Percentiles rank a stretch among this genome's conserved stretches.
Evolutionary conservation across 441 rosid species (phyloP).

Genomic region (Euphorbia corollata): DNA sequence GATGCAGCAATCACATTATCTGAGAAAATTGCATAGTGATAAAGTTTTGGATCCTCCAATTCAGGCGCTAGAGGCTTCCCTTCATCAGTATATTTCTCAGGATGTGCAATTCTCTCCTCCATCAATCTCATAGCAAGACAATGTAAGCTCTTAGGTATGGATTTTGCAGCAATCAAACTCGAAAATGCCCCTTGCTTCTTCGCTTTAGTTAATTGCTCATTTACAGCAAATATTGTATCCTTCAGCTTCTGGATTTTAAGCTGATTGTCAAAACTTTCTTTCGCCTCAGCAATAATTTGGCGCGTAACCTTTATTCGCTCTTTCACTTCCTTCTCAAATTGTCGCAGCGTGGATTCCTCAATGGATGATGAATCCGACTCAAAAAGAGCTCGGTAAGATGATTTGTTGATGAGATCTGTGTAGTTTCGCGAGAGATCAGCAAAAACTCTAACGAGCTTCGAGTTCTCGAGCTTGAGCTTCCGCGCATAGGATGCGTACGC

Average conservation of each 20-base stretch:
- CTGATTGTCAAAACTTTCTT: constrained; percentile 90
- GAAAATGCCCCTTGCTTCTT: constrained; percentile 93
- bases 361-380: constrained; percentile 54
- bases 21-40: constrained; percentile 78
- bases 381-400: constrained; percentile 45
- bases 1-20: constrained; percentile 87
- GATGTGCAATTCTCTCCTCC: constrained; percentile 87
- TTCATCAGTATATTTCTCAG: constrained; percentile 65
- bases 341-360: constrained; percentile 61
- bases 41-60: constrained; percentile 72
- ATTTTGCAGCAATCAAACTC: constrained; percentile 85
- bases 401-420: constrained; percentile 72
- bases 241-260: constrained; percentile 89
- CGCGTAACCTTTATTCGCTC: constrained; percentile 85
- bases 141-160: constrained; percentile 84
- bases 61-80: constrained; percentile 54
- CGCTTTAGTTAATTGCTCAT: constrained; percentile 74
- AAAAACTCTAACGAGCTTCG: constrained; percentile 78
- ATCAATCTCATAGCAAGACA: constrained; percentile 87
- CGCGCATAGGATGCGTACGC: constrained; percentile 93
- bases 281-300: constrained; percentile 75
- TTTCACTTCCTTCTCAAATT: constrained; percentile 88
- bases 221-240: constrained; percentile 74
- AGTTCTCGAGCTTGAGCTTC: constrained; percentile 88
- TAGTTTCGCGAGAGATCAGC: constrained; percentile 79